Base-by-base conservation (phyloP, 2,329 filamentous ascomycete species). In the Fusarium globosum region DNA sequence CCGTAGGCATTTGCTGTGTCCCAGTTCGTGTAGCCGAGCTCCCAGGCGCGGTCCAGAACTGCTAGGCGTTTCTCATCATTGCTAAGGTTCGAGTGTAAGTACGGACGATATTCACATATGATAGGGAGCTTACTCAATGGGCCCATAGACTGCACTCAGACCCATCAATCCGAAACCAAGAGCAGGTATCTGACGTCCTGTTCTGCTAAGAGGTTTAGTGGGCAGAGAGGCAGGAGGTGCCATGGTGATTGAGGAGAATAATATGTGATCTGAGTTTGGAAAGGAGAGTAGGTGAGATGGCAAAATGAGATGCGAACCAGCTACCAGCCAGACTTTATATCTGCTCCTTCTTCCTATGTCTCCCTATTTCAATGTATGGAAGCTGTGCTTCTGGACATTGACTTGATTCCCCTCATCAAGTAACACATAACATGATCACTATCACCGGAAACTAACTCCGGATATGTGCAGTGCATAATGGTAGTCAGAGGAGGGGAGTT, bases 51-150 rank as follows among this genome's bases (percentile, higher is more conserved):
- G 35, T 59, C 33, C 35, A 59, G 23, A 12, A 59, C 33, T 59
- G 42, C 35, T 4, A 59, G 15, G 20, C 56, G 56, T 20, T 16
- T 21, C 7, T 59, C 56, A 1, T 59, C 56, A 38, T 55, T n/a
- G 7, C 51, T 55, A 21, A 0, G 10, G 6, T 7, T 15, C 18
- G 15, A 2, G 23, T n/a, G 20, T 55, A 23, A 41, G 35, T 18
- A 41, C 4, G 11, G 2, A 7, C 0, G 11, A 0, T 28, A 18
- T 14, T 21, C 4, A 3, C 5, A 4, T 2, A 38, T n/a, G 14
- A 0, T 2, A 18, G 35, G 35, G 14, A n/a, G 7, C 0, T 0
- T 55, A 55, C 51, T 41, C 51, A 14, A 55, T 18, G 0, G 51
- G 51, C 0, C 51, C 51, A 18, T 55, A 55, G 35, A 28, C 35